Base-by-base conservation (phyloP, 768 basidiomycete species). In the Sistotremastrum niveocremeum region DNA sequence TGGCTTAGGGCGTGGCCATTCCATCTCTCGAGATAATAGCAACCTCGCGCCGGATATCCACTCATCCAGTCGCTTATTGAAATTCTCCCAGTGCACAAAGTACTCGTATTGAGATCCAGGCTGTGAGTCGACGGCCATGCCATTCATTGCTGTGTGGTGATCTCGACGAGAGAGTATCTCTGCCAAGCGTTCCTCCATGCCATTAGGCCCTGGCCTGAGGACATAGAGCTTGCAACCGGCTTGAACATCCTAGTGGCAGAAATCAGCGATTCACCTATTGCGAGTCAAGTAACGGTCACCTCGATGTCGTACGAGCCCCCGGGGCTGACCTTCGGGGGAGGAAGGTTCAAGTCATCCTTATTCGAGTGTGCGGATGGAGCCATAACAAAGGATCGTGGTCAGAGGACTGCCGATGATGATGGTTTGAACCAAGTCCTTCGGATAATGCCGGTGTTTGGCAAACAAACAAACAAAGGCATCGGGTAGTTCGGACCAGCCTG, bases 61-160 rank as follows among this genome's bases (percentile, higher is more conserved):
- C 46, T 95, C 95, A 60, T 99, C 95, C 37, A 98, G 71, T 51
- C 95, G 91, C 62, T 99, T 99, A 71, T 99, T 99, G 74, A 97
- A 98, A 52, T 88, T 79, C 55, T 97, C 90, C 82, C 94, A 99
- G 58, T 99, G 95, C 12, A 98, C 89, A 58, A 98, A 99, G 69
- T 80, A 98, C 62, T 98, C 93, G 62, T 77, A 75, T 55, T 84
- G 80, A 37, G 63, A 57, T n/a, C 69, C 69, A 37, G 72, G 70
- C 39, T 75, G 70, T 42, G 72, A 69, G 51, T 69, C 68, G 37
- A 65, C 65, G 49, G 64, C 56, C 42, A 57, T 53, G 35, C 62
- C 56, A 37, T 67, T 66, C 9, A 65, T 58, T 10, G 57, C 48
- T 41, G 65, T 62, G 53, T 63, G 65, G 42, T 73, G 70, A 35